Percentiles rank a stretch among this genome's conserved stretches.
These are phyloP conservation scores for Poronia punctata DNA, from an alignment of 495 filamentous ascomycete species.

Conservation along the genomic window DNA sequence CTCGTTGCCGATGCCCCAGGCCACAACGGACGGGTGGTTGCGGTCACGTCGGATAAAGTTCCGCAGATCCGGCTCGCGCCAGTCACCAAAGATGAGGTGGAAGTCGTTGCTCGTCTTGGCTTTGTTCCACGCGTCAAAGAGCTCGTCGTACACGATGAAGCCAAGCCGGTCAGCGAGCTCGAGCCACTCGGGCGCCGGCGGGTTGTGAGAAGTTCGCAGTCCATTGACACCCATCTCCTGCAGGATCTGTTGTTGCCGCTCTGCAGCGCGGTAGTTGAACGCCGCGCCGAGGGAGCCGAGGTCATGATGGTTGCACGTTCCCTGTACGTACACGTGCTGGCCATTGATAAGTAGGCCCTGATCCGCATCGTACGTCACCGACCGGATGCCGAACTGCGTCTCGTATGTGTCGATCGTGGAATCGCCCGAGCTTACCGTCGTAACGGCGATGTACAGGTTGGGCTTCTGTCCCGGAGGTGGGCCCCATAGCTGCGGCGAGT, in stretches of 20 bases:
- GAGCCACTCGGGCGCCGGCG: conserved; percentile 47
- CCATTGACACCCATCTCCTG: conserved; percentile 44
- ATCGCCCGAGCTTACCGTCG: conserved; percentile 19
- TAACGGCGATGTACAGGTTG: conserved; percentile 41
- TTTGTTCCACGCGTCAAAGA: conserved; percentile 40
- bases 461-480: conserved; percentile 38
- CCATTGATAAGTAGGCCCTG: conserved; percentile 38
- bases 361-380: conserved; percentile 29
- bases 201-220: conserved; percentile 44
- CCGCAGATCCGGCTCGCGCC: conserved; percentile 43
- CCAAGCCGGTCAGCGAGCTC: conserved; percentile 52
- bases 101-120: conserved; percentile 40
- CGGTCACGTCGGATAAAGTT: conserved; percentile 41
- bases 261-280: conserved; percentile 37
- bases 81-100: conserved; percentile 39
- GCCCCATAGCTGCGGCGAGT: conserved; percentile 40
- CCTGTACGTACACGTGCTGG: conserved; percentile 30
- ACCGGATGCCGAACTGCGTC: conserved; percentile 43
- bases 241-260: conserved; percentile 39
- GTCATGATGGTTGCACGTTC: conserved; percentile 43
- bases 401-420: conserved; percentile 37
- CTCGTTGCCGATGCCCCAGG: conserved; percentile 45
- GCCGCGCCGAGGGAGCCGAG: conserved; percentile 39
- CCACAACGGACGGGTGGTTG: conserved; percentile 45
- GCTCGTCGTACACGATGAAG: conserved; percentile 49